phyloP scores from a whole-genome alignment of 116 monocot genomes.

The Phalaenopsis hybrid region DNA sequence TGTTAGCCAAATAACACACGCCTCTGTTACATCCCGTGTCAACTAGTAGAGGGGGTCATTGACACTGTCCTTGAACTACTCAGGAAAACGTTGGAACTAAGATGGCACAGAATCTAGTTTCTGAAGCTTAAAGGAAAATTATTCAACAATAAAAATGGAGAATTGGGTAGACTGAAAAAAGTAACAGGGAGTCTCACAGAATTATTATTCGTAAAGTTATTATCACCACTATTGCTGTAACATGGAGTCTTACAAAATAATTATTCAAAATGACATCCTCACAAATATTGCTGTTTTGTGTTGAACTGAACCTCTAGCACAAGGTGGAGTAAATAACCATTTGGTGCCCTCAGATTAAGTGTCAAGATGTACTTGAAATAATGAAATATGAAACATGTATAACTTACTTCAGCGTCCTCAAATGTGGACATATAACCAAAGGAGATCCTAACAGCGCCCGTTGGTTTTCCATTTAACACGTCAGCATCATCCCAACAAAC shows the following conservation, averaged over 20 bases:
- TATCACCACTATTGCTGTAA: no score
- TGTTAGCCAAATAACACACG: no score
- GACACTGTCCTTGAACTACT: neutral
- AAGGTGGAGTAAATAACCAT: neutral
- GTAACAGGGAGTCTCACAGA: neutral
- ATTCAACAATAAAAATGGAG: neutral
- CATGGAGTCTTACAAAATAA: neutral
- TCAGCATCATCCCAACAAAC: conserved; percentile 99
- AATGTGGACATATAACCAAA: conserved; percentile 97
- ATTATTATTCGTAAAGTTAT: neutral
- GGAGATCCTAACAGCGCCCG: conserved; percentile 83
- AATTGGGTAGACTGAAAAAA: neutral
- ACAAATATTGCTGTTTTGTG: neutral
- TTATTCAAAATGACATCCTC: neutral
- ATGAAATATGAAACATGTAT: neutral
- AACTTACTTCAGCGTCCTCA: conserved; percentile 86
- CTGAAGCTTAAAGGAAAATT: neutral
- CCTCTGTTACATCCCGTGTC: no score
- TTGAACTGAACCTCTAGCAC: neutral
- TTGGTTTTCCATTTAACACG: conserved; percentile 84
- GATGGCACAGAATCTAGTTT: neutral
- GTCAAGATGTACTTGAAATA: neutral
- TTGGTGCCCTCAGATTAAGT: neutral
- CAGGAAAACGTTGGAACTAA: neutral
- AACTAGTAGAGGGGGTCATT: no score